A percentile compares a stretch with the other conserved stretches of the same genome.
These are phyloP conservation scores for Aphelidium insulamus DNA, from an alignment of 371 early-diverging fungal species.

Conservation along the genomic window DNA sequence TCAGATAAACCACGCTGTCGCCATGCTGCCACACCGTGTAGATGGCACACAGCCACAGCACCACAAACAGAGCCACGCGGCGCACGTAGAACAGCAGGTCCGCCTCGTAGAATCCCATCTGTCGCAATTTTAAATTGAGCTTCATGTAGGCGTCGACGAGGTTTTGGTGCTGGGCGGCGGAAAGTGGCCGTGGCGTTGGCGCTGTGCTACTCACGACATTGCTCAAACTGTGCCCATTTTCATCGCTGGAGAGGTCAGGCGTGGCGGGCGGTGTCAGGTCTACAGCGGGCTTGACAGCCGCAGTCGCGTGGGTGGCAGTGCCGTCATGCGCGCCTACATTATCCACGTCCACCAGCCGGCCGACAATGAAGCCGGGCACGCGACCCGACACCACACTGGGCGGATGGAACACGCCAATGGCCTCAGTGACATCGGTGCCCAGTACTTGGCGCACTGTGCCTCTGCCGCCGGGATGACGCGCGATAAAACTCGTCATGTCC, in stretches of 20 bases:
- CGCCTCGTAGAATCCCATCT: slow-evolving; percentile 41
- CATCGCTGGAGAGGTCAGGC: slow-evolving; percentile 6
- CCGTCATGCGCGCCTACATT: not conserved
- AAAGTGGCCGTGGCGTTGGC: slow-evolving; percentile 2
- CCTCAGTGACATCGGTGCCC: slow-evolving; percentile 82
- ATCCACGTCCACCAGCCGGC: slow-evolving; percentile 19
- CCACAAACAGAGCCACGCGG: slow-evolving; percentile 41
- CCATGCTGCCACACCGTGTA: slow-evolving; percentile 32
- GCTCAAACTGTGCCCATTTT: slow-evolving; percentile 4
- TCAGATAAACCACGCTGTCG: slow-evolving; percentile 21
- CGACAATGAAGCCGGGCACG: slow-evolving; percentile 51
- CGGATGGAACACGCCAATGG: slow-evolving; percentile 68
- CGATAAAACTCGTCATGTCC: slow-evolving; percentile 54
- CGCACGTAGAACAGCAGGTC: slow-evolving; percentile 48
- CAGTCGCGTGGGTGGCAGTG: slow-evolving; percentile 7
- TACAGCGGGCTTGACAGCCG: not conserved
- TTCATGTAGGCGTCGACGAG: slow-evolving; percentile 21
- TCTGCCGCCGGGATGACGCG: slow-evolving; percentile 78
- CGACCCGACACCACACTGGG: slow-evolving; percentile 42
- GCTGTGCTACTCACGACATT: slow-evolving; percentile 12
- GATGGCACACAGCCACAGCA: slow-evolving; percentile 27
- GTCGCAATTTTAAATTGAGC: slow-evolving; percentile 34
- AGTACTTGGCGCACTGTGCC: slow-evolving; percentile 56
- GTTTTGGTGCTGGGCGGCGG: slow-evolving; percentile 5
- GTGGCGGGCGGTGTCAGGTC: slow-evolving; percentile 7